Conservation (phyloP, 768 basidiomycete genomes). For the Hydnomerulius pinastri region DNA sequence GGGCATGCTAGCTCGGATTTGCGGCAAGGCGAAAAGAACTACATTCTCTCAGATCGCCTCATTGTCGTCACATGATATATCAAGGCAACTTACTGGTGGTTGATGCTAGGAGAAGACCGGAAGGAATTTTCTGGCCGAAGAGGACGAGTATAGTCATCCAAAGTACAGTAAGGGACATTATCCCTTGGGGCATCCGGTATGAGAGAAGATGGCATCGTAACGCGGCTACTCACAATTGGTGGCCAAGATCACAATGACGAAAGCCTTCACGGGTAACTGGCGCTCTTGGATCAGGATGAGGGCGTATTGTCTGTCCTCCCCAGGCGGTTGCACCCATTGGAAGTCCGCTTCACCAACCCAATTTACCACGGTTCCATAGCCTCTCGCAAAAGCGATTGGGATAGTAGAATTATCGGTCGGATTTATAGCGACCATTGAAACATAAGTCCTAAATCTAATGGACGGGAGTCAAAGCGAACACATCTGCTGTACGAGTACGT, state of each 20-base stretch:
- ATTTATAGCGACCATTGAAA: conserved; percentile 3
- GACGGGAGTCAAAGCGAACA: background rate
- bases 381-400: background rate
- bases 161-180: background rate
- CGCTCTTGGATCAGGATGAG: background rate
- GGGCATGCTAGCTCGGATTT: conserved; percentile 8
- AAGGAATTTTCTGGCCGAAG: background rate
- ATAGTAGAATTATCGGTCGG: conserved; percentile 3
- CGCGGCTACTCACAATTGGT: conserved; percentile 2
- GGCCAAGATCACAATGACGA: conserved; percentile 1
- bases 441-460: background rate
- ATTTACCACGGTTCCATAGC: conserved; percentile 3
- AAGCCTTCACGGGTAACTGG: conserved; percentile 1
- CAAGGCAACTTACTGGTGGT: conserved; percentile 1
- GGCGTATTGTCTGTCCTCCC: background rate
- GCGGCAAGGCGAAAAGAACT: conserved; percentile 3
- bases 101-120: conserved; percentile 1
- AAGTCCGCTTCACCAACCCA: conserved; percentile 1
- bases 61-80: background rate
- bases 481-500: background rate
- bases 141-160: conserved; percentile 5
- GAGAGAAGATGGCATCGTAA: background rate
- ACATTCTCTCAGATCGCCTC: background rate
- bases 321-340: background rate
- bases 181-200: background rate